Evolutionary conservation across 2,329 filamentous ascomycete genomes (phyloP), one percentile per base, ranked within the genome.

Genomic region (Teratosphaeria destructans): DNA sequence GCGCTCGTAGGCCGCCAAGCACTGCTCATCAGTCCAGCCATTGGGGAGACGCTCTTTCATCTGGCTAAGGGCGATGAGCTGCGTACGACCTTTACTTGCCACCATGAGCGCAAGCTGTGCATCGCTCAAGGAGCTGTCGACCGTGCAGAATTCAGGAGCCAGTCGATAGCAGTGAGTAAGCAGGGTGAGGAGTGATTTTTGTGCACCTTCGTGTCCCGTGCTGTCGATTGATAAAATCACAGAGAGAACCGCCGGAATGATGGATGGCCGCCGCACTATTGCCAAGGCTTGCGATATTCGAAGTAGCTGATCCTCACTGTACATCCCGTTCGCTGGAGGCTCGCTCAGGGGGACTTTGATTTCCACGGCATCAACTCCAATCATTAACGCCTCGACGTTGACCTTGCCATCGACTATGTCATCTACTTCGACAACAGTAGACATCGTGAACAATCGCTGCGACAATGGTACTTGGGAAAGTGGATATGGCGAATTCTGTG

Each of bases 301-400:
- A 47, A 39, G 23, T 27, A 56, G 26, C 84, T 63, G 27, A n/a
- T 60, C 55, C 39, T 60, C 58, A 12, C 29, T 16, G 12, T 53
- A 27, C 47, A 52, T n/a, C 16, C 27, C 37, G 14, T 16, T 39
- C 55, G 27, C 5, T 26, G 32, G 27, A 56, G 32, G 23, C 34
- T 56, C 55, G 26, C 23, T 27, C 6, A 56, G 23, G n/a, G 16
- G 52, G 14, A 59, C 26, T 12, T 47, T 39, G 3, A 88, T 74
- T 66, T 88, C 85, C 35, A 89, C 81, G 5, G 85, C 85, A 70
- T 89, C 86, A 3, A 81, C 82, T 3, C 84, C 85, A n/a, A 81
- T 81, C 61, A 87, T 85, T 23, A 87, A 72, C 29, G 84, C 81
- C 64, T 87, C 84, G 11, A 88, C 79, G 60, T 88, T 82, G 23